These are phyloP conservation scores for Cephalotrichum gorgonifer DNA, from an alignment of 2,329 filamentous ascomycete genomes.

Conservation along the genomic window DNA sequence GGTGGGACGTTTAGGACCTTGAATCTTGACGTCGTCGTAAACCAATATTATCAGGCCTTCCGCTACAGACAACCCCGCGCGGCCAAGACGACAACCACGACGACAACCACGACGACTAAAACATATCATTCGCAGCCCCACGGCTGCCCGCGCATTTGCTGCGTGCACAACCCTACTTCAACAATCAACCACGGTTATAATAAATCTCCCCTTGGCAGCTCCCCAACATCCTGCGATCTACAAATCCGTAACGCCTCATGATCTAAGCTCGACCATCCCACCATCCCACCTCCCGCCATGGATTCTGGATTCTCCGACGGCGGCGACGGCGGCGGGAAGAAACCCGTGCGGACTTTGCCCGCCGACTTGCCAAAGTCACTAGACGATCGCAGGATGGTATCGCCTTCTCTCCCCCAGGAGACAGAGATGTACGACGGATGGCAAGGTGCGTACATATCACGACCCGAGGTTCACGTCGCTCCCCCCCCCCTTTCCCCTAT, in stretches of 20 bases:
- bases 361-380: slow-evolving; percentile 83
- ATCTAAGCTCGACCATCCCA: slow-evolving; percentile 6
- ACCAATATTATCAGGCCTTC: too few species aligned
- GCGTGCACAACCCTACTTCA: too few species aligned
- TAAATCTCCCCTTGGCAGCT: neutral
- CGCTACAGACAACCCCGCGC: too few species aligned
- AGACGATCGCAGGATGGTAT: slow-evolving; percentile 69
- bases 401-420: slow-evolving; percentile 60
- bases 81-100: too few species aligned
- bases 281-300: slow-evolving; percentile 39
- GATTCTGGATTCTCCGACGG: slow-evolving; percentile 43
- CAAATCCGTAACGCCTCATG: neutral
- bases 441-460: slow-evolving; percentile 56
- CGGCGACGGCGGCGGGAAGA: slow-evolving; percentile 25
- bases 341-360: slow-evolving; percentile 54
- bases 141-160: too few species aligned
- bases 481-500: slow-evolving; percentile 6
- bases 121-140: too few species aligned
- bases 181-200: too few species aligned
- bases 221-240: neutral
- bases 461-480: neutral
- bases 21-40: too few species aligned
- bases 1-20: too few species aligned
- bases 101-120: too few species aligned
- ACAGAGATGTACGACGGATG: slow-evolving; percentile 98